These are phyloP conservation scores for Citrus reticulata DNA, from an alignment of 345 rosid species.

Conservation along the genomic window DNA sequence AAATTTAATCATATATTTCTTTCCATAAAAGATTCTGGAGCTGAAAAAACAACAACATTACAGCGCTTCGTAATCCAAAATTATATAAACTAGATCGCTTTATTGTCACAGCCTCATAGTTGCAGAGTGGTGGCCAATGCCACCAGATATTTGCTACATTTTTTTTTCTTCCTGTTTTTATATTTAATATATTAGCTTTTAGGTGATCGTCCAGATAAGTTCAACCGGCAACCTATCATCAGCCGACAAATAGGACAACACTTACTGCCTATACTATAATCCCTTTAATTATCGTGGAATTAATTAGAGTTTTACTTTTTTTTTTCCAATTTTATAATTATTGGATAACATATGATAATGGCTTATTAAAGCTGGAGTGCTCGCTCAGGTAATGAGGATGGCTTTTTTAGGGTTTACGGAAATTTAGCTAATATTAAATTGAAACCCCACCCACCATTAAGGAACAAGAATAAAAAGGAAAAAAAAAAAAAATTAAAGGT, in stretches of 20 bases:
- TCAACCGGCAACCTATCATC: slow-evolving; percentile 21
- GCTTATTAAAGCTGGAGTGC: background rate
- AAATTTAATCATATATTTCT: background rate
- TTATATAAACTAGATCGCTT: background rate
- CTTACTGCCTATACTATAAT: background rate
- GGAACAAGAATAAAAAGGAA: background rate
- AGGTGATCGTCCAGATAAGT: slow-evolving; percentile 28
- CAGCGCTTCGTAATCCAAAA: background rate
- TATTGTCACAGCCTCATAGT: slow-evolving; percentile 7
- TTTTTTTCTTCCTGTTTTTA: too few relatives aligned
- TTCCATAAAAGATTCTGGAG: background rate
- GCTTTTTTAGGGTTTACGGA: background rate
- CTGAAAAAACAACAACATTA: background rate
- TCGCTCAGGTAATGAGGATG: background rate
- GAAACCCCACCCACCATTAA: background rate
- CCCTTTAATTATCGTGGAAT: background rate
- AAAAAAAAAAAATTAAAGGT: too few relatives aligned
- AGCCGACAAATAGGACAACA: slow-evolving; percentile 18
- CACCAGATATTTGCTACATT: background rate
- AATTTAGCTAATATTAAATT: background rate
- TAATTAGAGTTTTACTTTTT: background rate
- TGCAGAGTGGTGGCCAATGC: background rate
- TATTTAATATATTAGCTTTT: background rate
- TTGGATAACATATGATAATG: slow-evolving; percentile 8
- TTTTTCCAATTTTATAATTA: background rate